Base-by-base conservation (phyloP, 2,329 filamentous ascomycete genomes). In the Triangularia setosa region DNA sequence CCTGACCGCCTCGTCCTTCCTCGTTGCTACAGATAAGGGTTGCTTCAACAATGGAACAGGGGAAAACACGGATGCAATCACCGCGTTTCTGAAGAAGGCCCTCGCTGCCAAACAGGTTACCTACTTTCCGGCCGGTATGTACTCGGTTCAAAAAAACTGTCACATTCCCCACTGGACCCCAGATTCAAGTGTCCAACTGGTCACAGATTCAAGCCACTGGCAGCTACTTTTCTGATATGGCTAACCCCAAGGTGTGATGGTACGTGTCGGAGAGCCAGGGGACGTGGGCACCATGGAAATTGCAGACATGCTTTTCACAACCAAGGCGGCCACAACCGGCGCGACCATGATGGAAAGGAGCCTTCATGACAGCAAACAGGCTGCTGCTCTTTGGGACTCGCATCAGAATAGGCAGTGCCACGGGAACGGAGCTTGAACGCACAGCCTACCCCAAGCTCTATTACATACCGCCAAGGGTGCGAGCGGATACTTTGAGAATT, bases 271-370 rank as follows among this genome's bases (percentile, higher is more conserved):
- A 11, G 75, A 71, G 2, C 79, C 84, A 0, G 88, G 89, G 3
- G 85, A 92, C 24, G 75, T 75, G 9, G 91, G 91, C 4, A 79
- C 78, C 12, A 79, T 93, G 18, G 90, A 93, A 74, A 86, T 88
- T 80, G 87, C 84, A 3, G 90, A 93, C 73, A 86, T 90, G 71
- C 83, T 93, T 58, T 80, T 93, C 14, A 86, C 86, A 61, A 91
- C 88, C 0, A 81, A 85, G 63, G 90, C 90, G 1, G 77, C 87
- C 25, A 81, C 87, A 7, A 81, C 86, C 0, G 91, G 91, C 4
- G 90, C 90, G 1, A 80, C 89, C 8, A 78, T 93, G 7, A 85
- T 93, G 64, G 83, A 93, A 72, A 93, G 88, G 81, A 93, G 93
- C 73, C 79, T 93, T 16, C 82, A 80, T 58, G 80, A 80, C 14